Evolutionary conservation across 805 yeast genomes (phyloP).

Genomic region (Tetrapisispora namnaoensis): DNA sequence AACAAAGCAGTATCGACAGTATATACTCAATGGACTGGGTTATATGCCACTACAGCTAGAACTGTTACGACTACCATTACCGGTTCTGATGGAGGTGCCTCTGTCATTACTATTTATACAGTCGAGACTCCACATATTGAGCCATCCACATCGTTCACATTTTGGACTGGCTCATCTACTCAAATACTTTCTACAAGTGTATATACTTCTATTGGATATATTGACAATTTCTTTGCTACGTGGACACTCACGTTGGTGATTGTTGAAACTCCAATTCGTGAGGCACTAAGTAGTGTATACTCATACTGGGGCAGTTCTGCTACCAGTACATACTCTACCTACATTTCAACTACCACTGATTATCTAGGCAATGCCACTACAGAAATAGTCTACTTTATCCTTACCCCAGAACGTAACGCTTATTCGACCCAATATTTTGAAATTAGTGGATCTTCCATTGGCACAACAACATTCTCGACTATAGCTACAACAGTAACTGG

Average conservation of each 20-base stretch:
- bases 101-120: not conserved
- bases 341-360: conserved; percentile 4
- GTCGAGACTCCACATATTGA: not conserved
- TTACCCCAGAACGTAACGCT: not conserved
- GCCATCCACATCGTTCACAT: not conserved
- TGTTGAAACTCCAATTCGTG: not conserved
- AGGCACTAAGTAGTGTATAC: not conserved
- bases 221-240: not conserved
- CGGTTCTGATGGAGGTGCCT: not conserved
- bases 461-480: too few relatives aligned
- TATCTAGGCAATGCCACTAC: conserved; percentile 2
- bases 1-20: not conserved
- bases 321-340: conserved; percentile 5
- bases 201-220: not conserved
- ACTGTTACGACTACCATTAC: not conserved
- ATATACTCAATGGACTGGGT: not conserved
- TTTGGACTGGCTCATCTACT: not conserved
- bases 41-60: not conserved
- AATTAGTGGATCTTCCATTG: conserved; percentile 3
- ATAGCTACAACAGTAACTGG: not conserved
- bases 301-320: not conserved
- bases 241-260: not conserved
- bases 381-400: not conserved
- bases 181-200: not conserved
- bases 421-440: not conserved